phyloP scores from a whole-genome alignment of 208 protist genomes.

The Leptomonas pyrrhocoris region DNA sequence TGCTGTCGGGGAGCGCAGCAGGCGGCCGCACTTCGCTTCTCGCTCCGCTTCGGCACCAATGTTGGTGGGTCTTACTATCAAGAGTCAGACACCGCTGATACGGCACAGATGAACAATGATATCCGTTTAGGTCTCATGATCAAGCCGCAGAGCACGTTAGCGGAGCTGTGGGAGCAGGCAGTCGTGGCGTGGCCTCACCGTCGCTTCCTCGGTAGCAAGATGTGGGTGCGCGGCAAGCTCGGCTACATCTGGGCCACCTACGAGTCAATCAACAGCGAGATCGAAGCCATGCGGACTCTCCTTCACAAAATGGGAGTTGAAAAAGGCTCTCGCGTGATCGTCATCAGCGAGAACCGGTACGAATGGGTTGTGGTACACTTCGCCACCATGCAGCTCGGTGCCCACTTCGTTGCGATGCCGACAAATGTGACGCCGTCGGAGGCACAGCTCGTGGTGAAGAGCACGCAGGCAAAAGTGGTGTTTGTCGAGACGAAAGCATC shows the following conservation, averaged over 20 bases:
- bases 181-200: constrained; percentile 78
- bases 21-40: constrained; percentile 16
- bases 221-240: constrained; percentile 87
- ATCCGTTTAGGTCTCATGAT: constrained; percentile 82
- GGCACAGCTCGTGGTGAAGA: constrained; percentile 84
- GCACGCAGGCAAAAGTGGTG: constrained; percentile 82
- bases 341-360: constrained; percentile 92
- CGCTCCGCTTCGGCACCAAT: constrained; percentile 60
- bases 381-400: constrained; percentile 87
- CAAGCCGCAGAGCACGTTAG: constrained; percentile 87
- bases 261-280: constrained; percentile 82
- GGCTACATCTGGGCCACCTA: constrained; percentile 93
- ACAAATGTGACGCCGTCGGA: constrained; percentile 90
- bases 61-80: constrained; percentile 82
- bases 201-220: constrained; percentile 87
- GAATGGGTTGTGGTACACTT: constrained; percentile 92
- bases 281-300: constrained; percentile 81
- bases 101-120: constrained; percentile 70
- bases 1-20: constrained; percentile 3
- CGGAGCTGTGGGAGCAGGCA: constrained; percentile 89
- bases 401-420: constrained; percentile 87
- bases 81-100: constrained; percentile 73
- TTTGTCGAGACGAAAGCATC: constrained; percentile 88
- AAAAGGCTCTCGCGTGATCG: constrained; percentile 82
- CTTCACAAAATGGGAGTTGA: constrained; percentile 83